phyloP scores from a whole-genome alignment of 1,284 basidiomycete species.

The Malassezia psittaci region DNA sequence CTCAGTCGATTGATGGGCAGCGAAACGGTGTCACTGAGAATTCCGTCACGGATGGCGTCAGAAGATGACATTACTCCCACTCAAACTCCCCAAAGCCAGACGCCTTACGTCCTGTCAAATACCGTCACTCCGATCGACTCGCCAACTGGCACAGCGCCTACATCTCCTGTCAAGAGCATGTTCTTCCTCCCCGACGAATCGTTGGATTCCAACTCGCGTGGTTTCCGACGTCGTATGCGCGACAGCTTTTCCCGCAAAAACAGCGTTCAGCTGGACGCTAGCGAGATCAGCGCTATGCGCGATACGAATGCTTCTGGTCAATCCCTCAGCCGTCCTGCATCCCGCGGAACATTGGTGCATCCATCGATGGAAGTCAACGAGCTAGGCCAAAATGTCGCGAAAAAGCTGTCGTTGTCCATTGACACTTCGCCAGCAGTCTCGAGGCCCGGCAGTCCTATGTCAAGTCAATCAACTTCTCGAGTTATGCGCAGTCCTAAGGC shows the following conservation, averaged over 20 bases:
- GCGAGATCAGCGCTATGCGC: background rate
- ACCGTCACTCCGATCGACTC: background rate
- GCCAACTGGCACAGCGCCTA: background rate
- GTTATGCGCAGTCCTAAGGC: background rate
- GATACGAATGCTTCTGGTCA: background rate
- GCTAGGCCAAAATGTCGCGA: background rate
- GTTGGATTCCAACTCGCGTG: background rate
- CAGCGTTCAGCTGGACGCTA: background rate
- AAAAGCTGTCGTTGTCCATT: background rate
- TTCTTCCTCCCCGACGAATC: background rate
- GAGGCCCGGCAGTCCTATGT: background rate
- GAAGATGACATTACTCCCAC: background rate
- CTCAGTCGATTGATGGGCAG: constrained; percentile 8
- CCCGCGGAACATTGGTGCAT: background rate
- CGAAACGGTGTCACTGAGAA: constrained; percentile 12
- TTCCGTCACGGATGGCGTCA: background rate
- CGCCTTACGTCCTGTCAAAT: background rate
- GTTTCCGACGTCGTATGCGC: background rate
- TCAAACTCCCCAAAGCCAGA: background rate
- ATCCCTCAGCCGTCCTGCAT: constrained; percentile 1
- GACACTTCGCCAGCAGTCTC: background rate
- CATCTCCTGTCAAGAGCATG: background rate
- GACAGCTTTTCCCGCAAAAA: background rate
- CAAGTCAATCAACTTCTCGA: background rate
- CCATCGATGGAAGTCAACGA: background rate